Conservation (phyloP, 78 protist genomes). For the Dictyostelium brefeldianum region DNA sequence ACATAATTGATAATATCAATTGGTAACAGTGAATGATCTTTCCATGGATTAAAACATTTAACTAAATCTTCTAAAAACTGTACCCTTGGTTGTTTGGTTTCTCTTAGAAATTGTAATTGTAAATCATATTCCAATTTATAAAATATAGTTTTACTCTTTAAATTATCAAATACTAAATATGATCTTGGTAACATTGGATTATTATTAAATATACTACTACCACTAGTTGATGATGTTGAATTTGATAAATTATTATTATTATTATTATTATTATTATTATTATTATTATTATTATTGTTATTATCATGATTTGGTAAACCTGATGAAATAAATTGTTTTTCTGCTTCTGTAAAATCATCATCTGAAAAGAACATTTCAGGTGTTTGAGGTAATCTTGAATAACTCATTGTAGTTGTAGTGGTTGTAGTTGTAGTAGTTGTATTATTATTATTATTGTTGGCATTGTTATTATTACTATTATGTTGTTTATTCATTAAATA, state of each 20-base stretch:
- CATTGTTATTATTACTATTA: background rate
- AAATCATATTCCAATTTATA: conserved; percentile 13
- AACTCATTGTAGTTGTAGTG: background rate
- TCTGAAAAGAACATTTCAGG: background rate
- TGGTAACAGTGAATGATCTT: background rate
- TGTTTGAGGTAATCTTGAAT: background rate
- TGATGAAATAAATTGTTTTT: background rate
- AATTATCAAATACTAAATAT: background rate
- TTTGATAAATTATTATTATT: no score
- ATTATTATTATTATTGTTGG: background rate
- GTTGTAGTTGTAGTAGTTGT: background rate
- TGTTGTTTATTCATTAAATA: conserved; percentile 1
- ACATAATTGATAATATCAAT: conserved; percentile 11
- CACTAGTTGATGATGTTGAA: background rate
- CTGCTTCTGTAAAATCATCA: conserved; percentile 6
- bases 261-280: no score
- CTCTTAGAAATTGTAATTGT: background rate
- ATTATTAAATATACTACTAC: no score
- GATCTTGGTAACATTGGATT: background rate
- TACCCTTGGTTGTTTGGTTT: background rate
- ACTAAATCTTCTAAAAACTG: background rate
- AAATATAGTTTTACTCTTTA: background rate
- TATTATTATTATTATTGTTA: background rate
- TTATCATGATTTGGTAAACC: background rate
- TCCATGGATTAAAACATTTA: conserved; percentile 25